A percentile compares a stretch with the other conserved stretches of the same genome.
These are phyloP conservation scores for Ustilago lituana DNA, from an alignment of 1,284 basidiomycete species.

Conservation along the genomic window DNA sequence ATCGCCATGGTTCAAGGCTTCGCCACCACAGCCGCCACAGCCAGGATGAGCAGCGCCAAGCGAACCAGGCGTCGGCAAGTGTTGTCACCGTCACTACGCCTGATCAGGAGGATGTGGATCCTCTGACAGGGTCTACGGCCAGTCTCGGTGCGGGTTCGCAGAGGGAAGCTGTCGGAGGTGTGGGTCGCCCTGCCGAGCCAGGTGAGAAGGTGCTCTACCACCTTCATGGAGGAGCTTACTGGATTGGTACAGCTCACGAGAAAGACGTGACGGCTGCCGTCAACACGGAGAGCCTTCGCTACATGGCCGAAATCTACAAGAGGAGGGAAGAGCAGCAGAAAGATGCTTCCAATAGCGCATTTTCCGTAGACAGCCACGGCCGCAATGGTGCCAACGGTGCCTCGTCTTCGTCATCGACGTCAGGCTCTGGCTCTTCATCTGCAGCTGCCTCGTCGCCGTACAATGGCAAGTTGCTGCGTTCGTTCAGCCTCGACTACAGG, in stretches of 20 bases:
- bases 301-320: constrained; percentile 49
- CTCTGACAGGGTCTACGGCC: constrained; percentile 1
- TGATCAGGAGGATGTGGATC: constrained; percentile 2
- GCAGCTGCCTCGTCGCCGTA: not conserved
- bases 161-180: constrained; percentile 17
- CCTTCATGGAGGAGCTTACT: constrained; percentile 64
- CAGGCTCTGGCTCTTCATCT: not conserved
- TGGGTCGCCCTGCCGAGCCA: constrained; percentile 36
- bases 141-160: constrained; percentile 4
- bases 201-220: constrained; percentile 61
- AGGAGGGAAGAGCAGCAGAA: constrained; percentile 7
- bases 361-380: not conserved
- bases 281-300: constrained; percentile 49
- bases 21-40: not conserved
- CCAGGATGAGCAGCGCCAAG: not conserved
- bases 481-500: constrained; percentile 63
- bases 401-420: constrained; percentile 10
- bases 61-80: not conserved
- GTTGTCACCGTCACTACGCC: not conserved
- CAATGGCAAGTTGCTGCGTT: constrained; percentile 41
- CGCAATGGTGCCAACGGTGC: not conserved
- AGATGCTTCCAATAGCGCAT: not conserved
- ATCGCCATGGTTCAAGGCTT: not conserved
- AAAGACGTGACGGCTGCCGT: constrained; percentile 56
- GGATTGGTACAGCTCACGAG: constrained; percentile 62